Evolutionary conservation across 768 basidiomycete genomes (phyloP).

Genomic region (Phlebiopsis gigantea): DNA sequence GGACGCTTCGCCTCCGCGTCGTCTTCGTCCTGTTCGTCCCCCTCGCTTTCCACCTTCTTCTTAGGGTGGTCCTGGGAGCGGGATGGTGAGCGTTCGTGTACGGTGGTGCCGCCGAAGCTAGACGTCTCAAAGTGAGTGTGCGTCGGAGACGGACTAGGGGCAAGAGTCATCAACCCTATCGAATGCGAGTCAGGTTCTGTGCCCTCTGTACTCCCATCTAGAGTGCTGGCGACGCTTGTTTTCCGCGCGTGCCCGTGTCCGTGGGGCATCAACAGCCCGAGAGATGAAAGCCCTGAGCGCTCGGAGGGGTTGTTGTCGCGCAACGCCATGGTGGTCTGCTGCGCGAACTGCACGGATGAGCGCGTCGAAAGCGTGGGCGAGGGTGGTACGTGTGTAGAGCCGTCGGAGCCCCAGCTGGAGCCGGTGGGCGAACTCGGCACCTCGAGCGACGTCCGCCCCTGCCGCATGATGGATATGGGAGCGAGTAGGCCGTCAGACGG

Average conservation of each 20-base stretch:
- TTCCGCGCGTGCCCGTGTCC: conserved; percentile 43
- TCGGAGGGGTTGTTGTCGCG: conserved; percentile 68
- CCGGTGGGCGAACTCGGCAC: conserved; percentile 13
- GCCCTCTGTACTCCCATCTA: conserved; percentile 44
- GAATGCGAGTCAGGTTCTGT: conserved; percentile 25
- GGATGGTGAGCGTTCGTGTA: conserved; percentile 16
- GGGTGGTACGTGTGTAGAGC: conserved; percentile 46
- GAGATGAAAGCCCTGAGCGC: conserved; percentile 44
- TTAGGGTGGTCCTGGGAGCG: conserved; percentile 6
- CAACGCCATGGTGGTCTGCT: conserved; percentile 42
- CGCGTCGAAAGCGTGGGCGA: conserved; percentile 72
- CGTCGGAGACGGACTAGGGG: conserved; percentile 33
- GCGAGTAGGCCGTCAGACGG: conserved; percentile 7
- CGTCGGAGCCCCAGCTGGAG: conserved; percentile 33
- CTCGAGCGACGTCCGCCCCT: conserved; percentile 17
- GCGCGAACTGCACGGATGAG: conserved; percentile 53
- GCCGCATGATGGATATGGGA: conserved; percentile 12
- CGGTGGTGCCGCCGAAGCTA: conserved; percentile 21
- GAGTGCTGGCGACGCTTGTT: conserved; percentile 48
- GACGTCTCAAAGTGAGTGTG: conserved; percentile 32
- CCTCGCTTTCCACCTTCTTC: conserved; percentile 12
- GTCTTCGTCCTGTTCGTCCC: conserved; percentile 13
- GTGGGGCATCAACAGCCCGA: conserved; percentile 42
- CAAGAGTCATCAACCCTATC: conserved; percentile 13
- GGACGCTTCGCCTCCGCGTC: conserved; percentile 23